Conservation (phyloP, 2,329 filamentous ascomycete species). For the Tolypocladium sp. region DNA sequence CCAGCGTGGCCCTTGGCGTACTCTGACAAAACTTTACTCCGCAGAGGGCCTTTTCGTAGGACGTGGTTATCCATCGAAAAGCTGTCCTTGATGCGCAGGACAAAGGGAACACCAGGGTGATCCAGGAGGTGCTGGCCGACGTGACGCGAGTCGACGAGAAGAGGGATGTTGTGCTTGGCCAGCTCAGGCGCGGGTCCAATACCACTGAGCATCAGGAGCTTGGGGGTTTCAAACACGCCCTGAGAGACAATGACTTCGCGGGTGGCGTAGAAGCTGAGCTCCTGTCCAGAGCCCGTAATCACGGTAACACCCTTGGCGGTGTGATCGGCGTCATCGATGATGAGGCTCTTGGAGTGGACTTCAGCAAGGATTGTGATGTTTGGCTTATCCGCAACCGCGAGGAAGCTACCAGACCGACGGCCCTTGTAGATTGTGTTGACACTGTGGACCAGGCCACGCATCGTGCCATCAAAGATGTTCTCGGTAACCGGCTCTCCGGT, state of each 20-base stretch:
- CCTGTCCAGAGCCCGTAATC: conserved; percentile 24
- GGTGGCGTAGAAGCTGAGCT: conserved; percentile 35
- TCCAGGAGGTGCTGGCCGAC: conserved; percentile 59
- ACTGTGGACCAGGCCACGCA: conserved; percentile 43
- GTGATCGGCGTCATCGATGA: conserved; percentile 35
- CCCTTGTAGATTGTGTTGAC: conserved; percentile 50
- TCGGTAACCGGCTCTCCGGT: conserved; percentile 41
- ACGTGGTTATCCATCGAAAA: conserved; percentile 29
- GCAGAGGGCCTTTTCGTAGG: conserved; percentile 24
- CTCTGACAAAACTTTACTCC: conserved; percentile 21
- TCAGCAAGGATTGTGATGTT: conserved; percentile 44
- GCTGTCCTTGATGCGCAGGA: conserved; percentile 34
- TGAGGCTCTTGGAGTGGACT: conserved; percentile 40
- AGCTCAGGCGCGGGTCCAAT: conserved; percentile 48
- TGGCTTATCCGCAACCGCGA: conserved; percentile 41
- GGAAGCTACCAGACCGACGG: conserved; percentile 41
- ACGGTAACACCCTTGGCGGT: conserved; percentile 34
- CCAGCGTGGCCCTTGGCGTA: conserved; percentile 30
- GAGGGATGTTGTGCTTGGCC: conserved; percentile 39
- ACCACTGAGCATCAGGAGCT: conserved; percentile 57
- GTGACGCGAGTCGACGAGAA: conserved; percentile 46
- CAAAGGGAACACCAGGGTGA: conserved; percentile 44
- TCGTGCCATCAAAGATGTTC: conserved; percentile 46
- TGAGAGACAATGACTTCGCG: conserved; percentile 38
- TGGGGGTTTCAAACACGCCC: conserved; percentile 54